Conservation (phyloP, 768 basidiomycete genomes). For the Solioccasus polychromus region DNA sequence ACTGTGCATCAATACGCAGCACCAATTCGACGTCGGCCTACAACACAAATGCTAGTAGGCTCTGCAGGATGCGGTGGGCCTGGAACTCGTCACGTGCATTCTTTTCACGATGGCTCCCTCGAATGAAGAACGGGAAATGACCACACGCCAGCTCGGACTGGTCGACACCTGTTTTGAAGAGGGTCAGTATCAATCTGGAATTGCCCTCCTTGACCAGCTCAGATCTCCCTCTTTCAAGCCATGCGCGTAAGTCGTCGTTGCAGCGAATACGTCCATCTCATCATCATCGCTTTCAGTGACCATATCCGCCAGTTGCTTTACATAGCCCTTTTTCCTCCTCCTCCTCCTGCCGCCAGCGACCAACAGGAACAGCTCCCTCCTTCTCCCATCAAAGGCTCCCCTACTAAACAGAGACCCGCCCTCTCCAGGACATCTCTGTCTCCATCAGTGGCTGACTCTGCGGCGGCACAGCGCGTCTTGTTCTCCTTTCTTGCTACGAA, state of each 20-base stretch:
- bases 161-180: conserved; percentile 78
- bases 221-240: conserved; percentile 58
- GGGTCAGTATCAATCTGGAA: conserved; percentile 69
- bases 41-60: too few relatives aligned
- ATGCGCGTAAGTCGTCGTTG: conserved; percentile 47
- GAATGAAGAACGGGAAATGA: conserved; percentile 42
- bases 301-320: conserved; percentile 69
- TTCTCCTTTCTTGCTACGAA: conserved; percentile 57
- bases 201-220: conserved; percentile 58
- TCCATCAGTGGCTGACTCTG: conserved; percentile 44
- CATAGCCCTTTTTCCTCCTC: conserved; percentile 62
- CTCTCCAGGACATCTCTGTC: conserved; percentile 40
- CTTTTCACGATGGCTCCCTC: conserved; percentile 8
- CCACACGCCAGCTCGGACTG: conserved; percentile 46
- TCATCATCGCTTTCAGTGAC: conserved; percentile 37
- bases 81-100: conserved; percentile 21
- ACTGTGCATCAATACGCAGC: conserved; percentile 24
- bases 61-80: too few relatives aligned
- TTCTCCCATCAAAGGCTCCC: conserved; percentile 41
- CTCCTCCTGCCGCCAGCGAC: conserved; percentile 14
- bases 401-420: conserved; percentile 45
- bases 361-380: conserved; percentile 24
- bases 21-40: too few relatives aligned
- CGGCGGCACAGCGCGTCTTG: conserved; percentile 52
- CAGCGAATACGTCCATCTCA: conserved; percentile 8